These are phyloP conservation scores for Moniliophthora roreri DNA, from an alignment of 1,284 basidiomycete species.

Conservation along the genomic window DNA sequence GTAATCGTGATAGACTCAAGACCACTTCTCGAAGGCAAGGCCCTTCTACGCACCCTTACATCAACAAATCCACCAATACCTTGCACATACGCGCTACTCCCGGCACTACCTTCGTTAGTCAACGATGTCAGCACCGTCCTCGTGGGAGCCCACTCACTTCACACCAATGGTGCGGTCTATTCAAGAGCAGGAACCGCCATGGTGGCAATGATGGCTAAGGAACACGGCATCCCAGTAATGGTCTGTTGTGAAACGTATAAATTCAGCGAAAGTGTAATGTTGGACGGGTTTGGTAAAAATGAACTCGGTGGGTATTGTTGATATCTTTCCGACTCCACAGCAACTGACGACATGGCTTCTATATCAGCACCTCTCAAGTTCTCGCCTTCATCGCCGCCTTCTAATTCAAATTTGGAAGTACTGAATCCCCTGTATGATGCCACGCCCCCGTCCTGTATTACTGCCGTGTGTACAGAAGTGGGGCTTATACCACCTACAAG, in stretches of 20 bases:
- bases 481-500: conserved; percentile 88
- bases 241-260: conserved; percentile 99
- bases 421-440: conserved; percentile 90
- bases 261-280: conserved; percentile 89
- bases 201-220: conserved; percentile 95
- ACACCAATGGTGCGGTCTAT: conserved; percentile 94
- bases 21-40: conserved; percentile 91
- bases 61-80: conserved; percentile 66
- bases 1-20: conserved; percentile 95
- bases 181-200: conserved; percentile 94
- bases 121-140: conserved; percentile 82
- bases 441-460: conserved; percentile 86
- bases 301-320: conserved; percentile 81
- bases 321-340: background rate
- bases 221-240: conserved; percentile 88
- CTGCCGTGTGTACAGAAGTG: conserved; percentile 95
- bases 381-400: conserved; percentile 31
- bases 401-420: conserved; percentile 59
- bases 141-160: conserved; percentile 91
- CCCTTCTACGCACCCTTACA: conserved; percentile 72
- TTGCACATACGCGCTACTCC: conserved; percentile 90
- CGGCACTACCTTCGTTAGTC: conserved; percentile 85
- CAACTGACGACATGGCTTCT: conserved; percentile 14
- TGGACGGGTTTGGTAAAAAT: conserved; percentile 96
- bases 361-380: conserved; percentile 38